Base-by-base conservation (phyloP, 2,329 filamentous ascomycete genomes). In the Talaromyces sp. region DNA sequence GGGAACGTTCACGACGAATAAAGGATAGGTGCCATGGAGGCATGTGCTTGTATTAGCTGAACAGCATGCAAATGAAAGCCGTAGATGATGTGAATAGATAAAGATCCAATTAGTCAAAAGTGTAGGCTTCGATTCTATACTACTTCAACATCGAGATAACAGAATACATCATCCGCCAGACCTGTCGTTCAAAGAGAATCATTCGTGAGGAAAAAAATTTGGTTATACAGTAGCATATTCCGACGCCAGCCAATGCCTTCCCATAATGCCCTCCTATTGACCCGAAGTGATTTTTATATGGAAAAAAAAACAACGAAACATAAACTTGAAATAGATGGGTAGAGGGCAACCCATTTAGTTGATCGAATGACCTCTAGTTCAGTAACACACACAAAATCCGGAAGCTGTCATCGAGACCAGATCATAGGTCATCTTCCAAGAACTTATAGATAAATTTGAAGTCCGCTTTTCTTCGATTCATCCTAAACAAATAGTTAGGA, bases 381-480 rank as follows among this genome's bases (percentile, higher is more conserved):
- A 45, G 24, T 31, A 59, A 45, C 35, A 7, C 37, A 7, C 56
- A 59, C 37, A 45, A 31, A 16, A 39, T 59, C 39, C 11, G 22
- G 22, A 43, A 45, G 14, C 22, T 11, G 13, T 16, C 24, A n/a
- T 19, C 14, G 37, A 45, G 33, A 33, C 57, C 45, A 45, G 45
- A 58, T 78, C 76, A 88, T 77, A 97, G 86, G 79, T 97, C 94
- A 75, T 98, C 94, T 79, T 98, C 94, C 70, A 98, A 85, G 81
- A 95, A 98, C 80, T 96, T 96, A 84, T 98, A 98, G 66, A 92
- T 90, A 80, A 98, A 98, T 81, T 96, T 96, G 84, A 98, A 98
- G 78, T 98, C 94, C 64, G 92, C 93, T 83, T 98, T 97, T 76
- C 94, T 85, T 70, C 94, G 91, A 79, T 98, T 98, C 94, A 98